Percentiles rank a stretch among this genome's conserved stretches.
Evolutionary conservation across 139 green algal genomes (phyloP).

Genomic region (Pleodorina starrii): DNA sequence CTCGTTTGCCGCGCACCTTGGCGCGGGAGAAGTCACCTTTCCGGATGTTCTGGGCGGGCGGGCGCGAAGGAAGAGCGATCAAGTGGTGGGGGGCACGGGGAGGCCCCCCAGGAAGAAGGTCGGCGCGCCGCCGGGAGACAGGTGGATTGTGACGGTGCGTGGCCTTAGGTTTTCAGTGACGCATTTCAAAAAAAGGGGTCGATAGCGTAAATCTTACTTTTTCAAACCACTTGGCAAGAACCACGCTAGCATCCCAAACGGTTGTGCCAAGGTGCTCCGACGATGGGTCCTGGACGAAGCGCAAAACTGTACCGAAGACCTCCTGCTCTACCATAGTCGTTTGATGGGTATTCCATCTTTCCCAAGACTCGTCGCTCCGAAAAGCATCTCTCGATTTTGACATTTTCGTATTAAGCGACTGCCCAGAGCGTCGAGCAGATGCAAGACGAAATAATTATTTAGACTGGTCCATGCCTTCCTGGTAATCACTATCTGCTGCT

Average conservation of each 20-base stretch:
- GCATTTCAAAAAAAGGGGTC: not conserved
- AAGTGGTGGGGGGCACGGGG: not conserved
- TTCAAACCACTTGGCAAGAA: slow-evolving; percentile 93
- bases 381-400: slow-evolving; percentile 31
- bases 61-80: not conserved
- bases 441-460: too few relatives aligned
- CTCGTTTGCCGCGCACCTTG: slow-evolving; percentile 78
- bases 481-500: too few relatives aligned
- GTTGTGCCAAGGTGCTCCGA: slow-evolving; percentile 90
- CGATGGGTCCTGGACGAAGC: slow-evolving; percentile 84
- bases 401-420: not conserved
- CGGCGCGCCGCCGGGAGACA: not conserved
- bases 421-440: not conserved
- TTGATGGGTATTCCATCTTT: slow-evolving; percentile 83
- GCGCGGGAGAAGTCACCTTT: slow-evolving; percentile 80
- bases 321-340: slow-evolving; percentile 75
- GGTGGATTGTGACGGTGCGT: not conserved
- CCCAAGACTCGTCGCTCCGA: slow-evolving; percentile 54
- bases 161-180: not conserved
- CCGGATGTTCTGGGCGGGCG: slow-evolving; percentile 73
- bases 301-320: slow-evolving; percentile 69
- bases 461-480: too few relatives aligned
- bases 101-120: not conserved
- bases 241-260: slow-evolving; percentile 94
- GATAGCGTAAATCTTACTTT: slow-evolving; percentile 63